Conservation (phyloP, 495 filamentous ascomycete genomes). For the Gamarada debralockiae region DNA sequence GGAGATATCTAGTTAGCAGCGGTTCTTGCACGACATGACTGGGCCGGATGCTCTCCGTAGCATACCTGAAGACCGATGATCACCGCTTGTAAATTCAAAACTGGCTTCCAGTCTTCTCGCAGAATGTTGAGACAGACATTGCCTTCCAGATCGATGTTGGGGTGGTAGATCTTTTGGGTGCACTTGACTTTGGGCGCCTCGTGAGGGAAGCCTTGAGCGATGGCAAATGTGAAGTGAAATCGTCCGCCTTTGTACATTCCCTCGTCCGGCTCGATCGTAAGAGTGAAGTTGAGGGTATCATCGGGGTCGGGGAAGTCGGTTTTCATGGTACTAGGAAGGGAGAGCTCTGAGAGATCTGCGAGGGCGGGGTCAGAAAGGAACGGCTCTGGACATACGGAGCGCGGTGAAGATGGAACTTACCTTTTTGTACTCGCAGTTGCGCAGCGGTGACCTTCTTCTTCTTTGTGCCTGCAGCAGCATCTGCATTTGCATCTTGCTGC, state of each 20-base stretch:
- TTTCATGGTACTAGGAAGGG: constrained; percentile 86
- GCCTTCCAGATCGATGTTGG: constrained; percentile 96
- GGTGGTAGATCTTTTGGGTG: constrained; percentile 97
- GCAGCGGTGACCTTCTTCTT: constrained; percentile 99
- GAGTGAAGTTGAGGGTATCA: constrained; percentile 92
- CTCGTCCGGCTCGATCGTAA: constrained; percentile 94
- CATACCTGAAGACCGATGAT: constrained; percentile 88
- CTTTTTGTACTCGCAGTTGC: constrained; percentile 94
- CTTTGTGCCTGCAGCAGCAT: constrained; percentile 60
- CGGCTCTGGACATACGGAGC: not conserved
- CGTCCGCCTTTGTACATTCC: constrained; percentile 92
- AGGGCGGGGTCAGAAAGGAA: not conserved
- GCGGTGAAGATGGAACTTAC: constrained; percentile 37
- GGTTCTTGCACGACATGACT: not conserved
- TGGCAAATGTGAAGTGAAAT: constrained; percentile 88
- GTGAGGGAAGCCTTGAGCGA: constrained; percentile 94
- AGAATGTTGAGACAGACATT: constrained; percentile 98
- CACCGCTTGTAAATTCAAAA: constrained; percentile 92
- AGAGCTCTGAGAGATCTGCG: constrained; percentile 87
- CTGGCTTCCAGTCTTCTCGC: constrained; percentile 98
- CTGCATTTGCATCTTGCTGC: constrained; percentile 84
- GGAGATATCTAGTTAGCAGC: not conserved
- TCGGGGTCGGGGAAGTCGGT: constrained; percentile 91
- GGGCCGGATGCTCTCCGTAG: not conserved
- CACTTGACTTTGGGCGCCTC: constrained; percentile 98